Evolutionary conservation across 768 basidiomycete species (phyloP), one percentile per base, ranked within the genome.

Genomic region (Rhizopogon salebrosus): DNA sequence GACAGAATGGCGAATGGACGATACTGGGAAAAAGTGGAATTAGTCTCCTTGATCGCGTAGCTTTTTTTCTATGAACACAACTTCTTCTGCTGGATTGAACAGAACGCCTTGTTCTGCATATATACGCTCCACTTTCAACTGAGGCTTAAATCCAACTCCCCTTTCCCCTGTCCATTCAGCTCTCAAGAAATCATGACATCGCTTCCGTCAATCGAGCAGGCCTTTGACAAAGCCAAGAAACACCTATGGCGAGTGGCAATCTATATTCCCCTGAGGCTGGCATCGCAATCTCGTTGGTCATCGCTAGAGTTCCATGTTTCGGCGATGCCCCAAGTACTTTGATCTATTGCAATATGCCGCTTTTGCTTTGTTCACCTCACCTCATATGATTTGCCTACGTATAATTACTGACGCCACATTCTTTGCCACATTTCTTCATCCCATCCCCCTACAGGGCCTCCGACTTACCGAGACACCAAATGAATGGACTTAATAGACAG

Each of bases 61-160:
- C 65, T 37, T 70, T 65, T n/a, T 69, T 70, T 70, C 69, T 70
- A 69, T 65, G 65, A 69, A 61, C 63, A 69, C 62, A 70, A 70
- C 68, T 63, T 67, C 65, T 56, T 67, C 67, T 65, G 64, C 31
- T 29, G 34, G 52, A 46, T 18, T 46, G 59, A 51, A 61, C 39
- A 64, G 63, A 56, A 54, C 46, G 50, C 52, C 60, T 60, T 48
- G 54, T 63, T 49, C 34, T 54, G 60, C 65, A 56, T 65, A 67
- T 69, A 67, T 60, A 55, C 63, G 62, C 54, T 53, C 56, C 51
- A 56, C 54, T 60, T 50, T 52, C 57, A 60, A 55, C 57, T 49
- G 56, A 66, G 57, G 53, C 48, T 50, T 52, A 57, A 60, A 64
- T 46, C 23, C 62, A 60, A 57, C 59, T 53, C 60, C 60, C 54